A percentile compares a stretch with the other conserved stretches of the same genome.
These are phyloP conservation scores for Arthrobotrys entomopaga DNA, from an alignment of 2,329 filamentous ascomycete species.

Conservation along the genomic window DNA sequence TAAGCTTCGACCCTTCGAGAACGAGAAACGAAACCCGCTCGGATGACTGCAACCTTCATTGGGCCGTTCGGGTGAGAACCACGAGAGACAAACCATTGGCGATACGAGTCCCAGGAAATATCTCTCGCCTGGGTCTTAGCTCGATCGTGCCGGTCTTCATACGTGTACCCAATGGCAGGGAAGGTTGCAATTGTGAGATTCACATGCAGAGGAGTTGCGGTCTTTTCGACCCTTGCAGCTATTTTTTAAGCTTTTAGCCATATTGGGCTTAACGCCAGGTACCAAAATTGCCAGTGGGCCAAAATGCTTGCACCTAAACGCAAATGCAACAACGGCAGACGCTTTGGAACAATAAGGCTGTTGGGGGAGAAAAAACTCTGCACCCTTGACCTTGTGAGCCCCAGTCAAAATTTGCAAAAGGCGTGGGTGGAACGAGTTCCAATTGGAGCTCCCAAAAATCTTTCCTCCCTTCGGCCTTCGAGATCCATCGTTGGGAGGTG, in stretches of 20 bases:
- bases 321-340: constrained; percentile 49
- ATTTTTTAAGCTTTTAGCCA: constrained; percentile 30
- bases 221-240: constrained; percentile 47
- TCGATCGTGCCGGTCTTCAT: constrained; percentile 27
- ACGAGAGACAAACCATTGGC: constrained; percentile 32
- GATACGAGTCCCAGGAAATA: constrained; percentile 30
- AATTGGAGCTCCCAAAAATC: constrained; percentile 28
- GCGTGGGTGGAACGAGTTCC: constrained; percentile 26
- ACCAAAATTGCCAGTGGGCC: constrained; percentile 44
- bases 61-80: constrained; percentile 20
- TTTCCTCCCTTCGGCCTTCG: constrained; percentile 22
- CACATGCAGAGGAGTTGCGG: constrained; percentile 29
- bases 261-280: constrained; percentile 53
- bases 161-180: constrained; percentile 44
- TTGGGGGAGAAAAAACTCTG: constrained; percentile 41
- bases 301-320: too few relatives aligned
- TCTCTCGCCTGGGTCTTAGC: constrained; percentile 16
- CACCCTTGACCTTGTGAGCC: constrained; percentile 21
- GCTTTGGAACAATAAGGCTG: constrained; percentile 34
- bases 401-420: constrained; percentile 23
- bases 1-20: constrained; percentile 9
- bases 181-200: constrained; percentile 7
- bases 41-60: constrained; percentile 46
- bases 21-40: constrained; percentile 53
- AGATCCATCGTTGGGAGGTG: constrained; percentile 22